A percentile compares a stretch with the other conserved stretches of the same genome.
These are phyloP conservation scores for Phytophthora chlamydospora DNA, from an alignment of 352 stramenopile genomes.

Conservation along the genomic window DNA sequence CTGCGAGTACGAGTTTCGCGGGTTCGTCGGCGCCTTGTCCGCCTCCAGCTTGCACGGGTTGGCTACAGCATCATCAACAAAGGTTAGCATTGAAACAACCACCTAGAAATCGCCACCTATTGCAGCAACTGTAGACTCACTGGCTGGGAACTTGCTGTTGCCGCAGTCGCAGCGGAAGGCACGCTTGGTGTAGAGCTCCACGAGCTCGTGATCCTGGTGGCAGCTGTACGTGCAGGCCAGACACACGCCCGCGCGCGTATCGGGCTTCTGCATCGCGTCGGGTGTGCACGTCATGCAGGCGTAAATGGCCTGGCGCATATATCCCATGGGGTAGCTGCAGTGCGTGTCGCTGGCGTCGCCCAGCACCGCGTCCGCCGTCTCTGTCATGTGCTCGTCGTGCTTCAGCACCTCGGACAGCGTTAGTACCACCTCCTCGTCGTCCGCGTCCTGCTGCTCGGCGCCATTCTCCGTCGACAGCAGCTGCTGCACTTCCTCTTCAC, in stretches of 20 bases:
- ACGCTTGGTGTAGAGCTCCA: conserved; percentile 85
- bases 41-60: conserved; percentile 59
- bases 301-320: conserved; percentile 72
- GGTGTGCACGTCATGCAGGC: conserved; percentile 77
- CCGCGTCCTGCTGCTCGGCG: background rate
- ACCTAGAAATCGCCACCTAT: background rate
- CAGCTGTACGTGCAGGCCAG: conserved; percentile 79
- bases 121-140: conserved; percentile 21
- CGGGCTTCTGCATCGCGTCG: conserved; percentile 34
- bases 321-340: conserved; percentile 74
- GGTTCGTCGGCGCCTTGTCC: conserved; percentile 59
- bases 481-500: conserved; percentile 11
- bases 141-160: conserved; percentile 60
- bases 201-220: conserved; percentile 74
- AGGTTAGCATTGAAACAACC: background rate
- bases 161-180: conserved; percentile 78
- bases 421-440: conserved; percentile 58
- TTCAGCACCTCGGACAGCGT: conserved; percentile 68
- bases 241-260: conserved; percentile 58
- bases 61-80: conserved; percentile 22
- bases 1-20: conserved; percentile 72
- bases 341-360: conserved; percentile 62
- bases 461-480: conserved; percentile 12
- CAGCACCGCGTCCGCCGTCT: conserved; percentile 66
- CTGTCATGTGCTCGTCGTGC: conserved; percentile 58